Evolutionary conservation across 1,139 yeast genomes (phyloP), one percentile per base, ranked within the genome.

Genomic region (Lipomyces yarrowii): DNA sequence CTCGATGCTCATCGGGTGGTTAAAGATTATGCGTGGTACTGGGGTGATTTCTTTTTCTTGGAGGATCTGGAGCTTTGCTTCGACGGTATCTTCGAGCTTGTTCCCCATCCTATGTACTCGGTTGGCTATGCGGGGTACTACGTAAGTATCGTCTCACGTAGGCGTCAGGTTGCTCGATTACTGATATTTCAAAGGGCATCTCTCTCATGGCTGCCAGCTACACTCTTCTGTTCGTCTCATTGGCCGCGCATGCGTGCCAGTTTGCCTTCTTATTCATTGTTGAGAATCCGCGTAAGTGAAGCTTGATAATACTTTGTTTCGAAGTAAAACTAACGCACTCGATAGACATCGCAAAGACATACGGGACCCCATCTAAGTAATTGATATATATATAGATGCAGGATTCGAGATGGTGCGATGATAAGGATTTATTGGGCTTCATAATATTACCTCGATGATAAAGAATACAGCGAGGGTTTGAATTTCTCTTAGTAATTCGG

Each of bases 71-170:
- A 89, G 69, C 83, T 91, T 74, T 89, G 91, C 46, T 91, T 91
- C 78, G 96, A 91, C 76, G 97, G 97, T 58, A 96, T 91, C 11
- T 91, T 90, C 76, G 96, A 91, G 77, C 85, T 91, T 84, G 91
- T 94, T 15, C 97, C 97, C 54, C 97, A 91, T 76, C 97, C 97
- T 64, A 91, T 91, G 97, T 91, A 91, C 77, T 90, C 96, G 0
- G 89, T 91, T 63, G 97, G 97, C 6, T 91, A 91, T 76, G 85
- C 91, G 63, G 97, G 97, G 1, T 91, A 89, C 78, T 91, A 91
- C 74, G 68, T 65, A 11, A 57, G 62, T 32, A 60, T 13, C 33
- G 10, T 8, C 11, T 15, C 4, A 7, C 10, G 10, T 23, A 23
- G 2, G 26, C 30, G 30, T 52, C 32, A 23, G 6, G 6, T n/a